phyloP scores from a whole-genome alignment of 148 eudicot genomes.

The Diospyros kaki region DNA sequence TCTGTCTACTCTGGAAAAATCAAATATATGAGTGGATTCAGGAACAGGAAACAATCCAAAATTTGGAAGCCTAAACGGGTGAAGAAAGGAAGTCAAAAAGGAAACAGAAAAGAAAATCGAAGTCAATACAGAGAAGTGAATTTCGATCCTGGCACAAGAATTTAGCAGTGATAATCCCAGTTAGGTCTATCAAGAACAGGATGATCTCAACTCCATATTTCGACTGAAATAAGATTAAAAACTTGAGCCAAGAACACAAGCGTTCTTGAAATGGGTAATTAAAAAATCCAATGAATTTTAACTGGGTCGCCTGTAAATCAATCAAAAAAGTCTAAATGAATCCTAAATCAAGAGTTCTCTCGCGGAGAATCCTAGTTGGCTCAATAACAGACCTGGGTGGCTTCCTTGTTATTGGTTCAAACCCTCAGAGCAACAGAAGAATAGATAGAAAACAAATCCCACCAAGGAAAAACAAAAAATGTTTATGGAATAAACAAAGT shows the following conservation, averaged over 20 bases:
- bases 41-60: not conserved
- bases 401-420: conserved; percentile 5
- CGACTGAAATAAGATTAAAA: not conserved
- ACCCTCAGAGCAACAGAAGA: not conserved
- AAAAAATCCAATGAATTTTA: conserved; percentile 6
- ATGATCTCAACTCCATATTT: not conserved
- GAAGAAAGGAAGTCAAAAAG: not conserved
- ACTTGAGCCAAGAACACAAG: not conserved
- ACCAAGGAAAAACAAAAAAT: not conserved
- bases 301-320: conserved; percentile 16
- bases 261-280: not conserved
- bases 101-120: not conserved
- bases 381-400: conserved; percentile 14
- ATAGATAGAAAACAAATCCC: not conserved
- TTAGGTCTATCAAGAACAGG: not conserved
- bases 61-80: not conserved
- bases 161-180: not conserved
- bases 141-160: not conserved
- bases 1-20: not conserved
- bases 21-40: not conserved
- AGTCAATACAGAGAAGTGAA: not conserved
- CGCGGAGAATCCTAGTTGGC: conserved; percentile 8
- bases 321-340: conserved; percentile 8
- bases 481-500: not conserved
- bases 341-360: not conserved